These are phyloP conservation scores for Suzukiozyma palmioleophila DNA, from an alignment of 1,139 yeast genomes.

Conservation along the genomic window DNA sequence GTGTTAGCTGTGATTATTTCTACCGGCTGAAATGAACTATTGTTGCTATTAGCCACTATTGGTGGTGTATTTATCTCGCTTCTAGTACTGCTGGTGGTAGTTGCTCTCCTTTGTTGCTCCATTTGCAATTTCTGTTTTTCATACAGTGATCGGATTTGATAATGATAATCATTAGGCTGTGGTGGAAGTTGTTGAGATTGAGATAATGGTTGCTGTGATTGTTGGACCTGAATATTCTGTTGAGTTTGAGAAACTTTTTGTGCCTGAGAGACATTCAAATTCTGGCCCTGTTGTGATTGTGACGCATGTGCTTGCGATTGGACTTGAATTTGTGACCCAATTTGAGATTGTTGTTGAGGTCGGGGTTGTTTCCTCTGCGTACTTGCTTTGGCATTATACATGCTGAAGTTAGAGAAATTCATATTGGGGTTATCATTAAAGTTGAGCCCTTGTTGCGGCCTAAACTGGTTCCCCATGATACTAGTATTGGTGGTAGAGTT, in stretches of 20 bases:
- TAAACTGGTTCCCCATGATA: constrained; percentile 22
- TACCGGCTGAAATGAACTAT: constrained; percentile 4
- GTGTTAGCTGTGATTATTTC: constrained; percentile 4
- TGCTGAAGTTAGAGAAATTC: constrained; percentile 5
- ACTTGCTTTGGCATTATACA: constrained; percentile 3
- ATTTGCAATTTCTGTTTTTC: constrained; percentile 6
- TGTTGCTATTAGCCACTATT: constrained; percentile 2
- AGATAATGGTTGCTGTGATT: constrained; percentile 13
- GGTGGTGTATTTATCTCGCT: constrained; percentile 1
- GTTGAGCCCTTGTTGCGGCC: constrained; percentile 27
- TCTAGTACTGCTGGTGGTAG: not conserved
- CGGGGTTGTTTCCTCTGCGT: constrained; percentile 9
- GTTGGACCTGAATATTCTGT: constrained; percentile 9
- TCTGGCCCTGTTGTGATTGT: constrained; percentile 3
- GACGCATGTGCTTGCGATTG: constrained; percentile 4
- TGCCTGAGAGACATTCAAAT: constrained; percentile 6
- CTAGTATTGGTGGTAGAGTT: constrained; percentile 5
- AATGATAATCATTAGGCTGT: constrained; percentile 3
- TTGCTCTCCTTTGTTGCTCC: constrained; percentile 4
- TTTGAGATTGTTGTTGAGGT: constrained; percentile 6
- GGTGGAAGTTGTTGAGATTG: constrained; percentile 6
- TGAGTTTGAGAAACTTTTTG: constrained; percentile 9
- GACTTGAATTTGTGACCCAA: constrained; percentile 4
- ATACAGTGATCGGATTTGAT: constrained; percentile 6
- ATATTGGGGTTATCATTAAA: constrained; percentile 14